Percentiles rank a stretch among this genome's conserved stretches.
These are phyloP conservation scores for Cavenderia fasciculata DNA, from an alignment of 78 protist species.

Conservation along the genomic window DNA sequence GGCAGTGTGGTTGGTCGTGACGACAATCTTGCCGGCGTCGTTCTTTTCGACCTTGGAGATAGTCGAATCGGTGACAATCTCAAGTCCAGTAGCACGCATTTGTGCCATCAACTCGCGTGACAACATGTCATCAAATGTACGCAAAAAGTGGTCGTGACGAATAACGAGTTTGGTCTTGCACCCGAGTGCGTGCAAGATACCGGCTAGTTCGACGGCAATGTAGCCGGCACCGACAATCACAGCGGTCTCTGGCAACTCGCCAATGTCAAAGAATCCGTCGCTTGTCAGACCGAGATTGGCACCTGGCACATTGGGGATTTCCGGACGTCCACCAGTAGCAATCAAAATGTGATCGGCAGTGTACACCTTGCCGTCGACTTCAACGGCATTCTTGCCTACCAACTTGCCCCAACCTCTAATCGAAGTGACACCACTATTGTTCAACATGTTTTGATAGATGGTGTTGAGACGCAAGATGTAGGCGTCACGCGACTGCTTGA, in stretches of 20 bases:
- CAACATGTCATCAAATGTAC: conserved; percentile 85
- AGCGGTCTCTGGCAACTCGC: conserved; percentile 71
- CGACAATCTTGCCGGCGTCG: conserved; percentile 24
- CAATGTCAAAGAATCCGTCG: conserved; percentile 89
- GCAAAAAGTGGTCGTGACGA: conserved; percentile 81
- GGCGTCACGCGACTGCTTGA: conserved; percentile 83
- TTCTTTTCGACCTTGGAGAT: conserved; percentile 17
- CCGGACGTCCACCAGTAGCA: conserved; percentile 89
- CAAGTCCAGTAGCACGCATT: conserved; percentile 67
- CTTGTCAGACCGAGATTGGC: conserved; percentile 79
- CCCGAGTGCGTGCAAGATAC: conserved; percentile 87
- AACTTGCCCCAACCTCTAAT: conserved; percentile 83
- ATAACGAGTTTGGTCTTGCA: conserved; percentile 36
- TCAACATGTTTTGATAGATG: conserved; percentile 82
- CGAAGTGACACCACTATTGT: conserved; percentile 10
- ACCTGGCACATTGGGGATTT: conserved; percentile 86
- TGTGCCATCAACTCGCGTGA: conserved; percentile 49
- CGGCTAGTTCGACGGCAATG: conserved; percentile 94
- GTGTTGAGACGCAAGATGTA: conserved; percentile 89
- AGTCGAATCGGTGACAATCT: conserved; percentile 2
- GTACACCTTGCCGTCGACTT: conserved; percentile 46
- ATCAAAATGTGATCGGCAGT: conserved; percentile 88
- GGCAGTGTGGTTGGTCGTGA: background rate
- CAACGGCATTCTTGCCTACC: conserved; percentile 74
- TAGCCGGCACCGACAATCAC: conserved; percentile 86